Evolutionary conservation across 2,329 filamentous ascomycete species (phyloP).

Genomic region (Emydomyces testavorans): DNA sequence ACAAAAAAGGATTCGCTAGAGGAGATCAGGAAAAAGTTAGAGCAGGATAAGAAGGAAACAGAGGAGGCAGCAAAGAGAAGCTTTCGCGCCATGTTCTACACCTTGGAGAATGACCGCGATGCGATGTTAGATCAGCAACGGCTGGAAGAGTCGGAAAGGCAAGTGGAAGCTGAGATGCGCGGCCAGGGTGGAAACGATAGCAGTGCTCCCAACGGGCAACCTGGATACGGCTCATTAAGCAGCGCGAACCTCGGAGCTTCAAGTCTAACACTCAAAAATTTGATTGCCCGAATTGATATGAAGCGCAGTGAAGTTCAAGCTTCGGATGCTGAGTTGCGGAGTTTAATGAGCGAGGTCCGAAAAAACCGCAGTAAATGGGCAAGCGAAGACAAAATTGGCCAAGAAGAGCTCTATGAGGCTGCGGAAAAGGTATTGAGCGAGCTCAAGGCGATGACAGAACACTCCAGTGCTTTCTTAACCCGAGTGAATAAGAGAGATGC

Average conservation of each 20-base stretch:
- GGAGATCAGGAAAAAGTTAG: slow-evolving; percentile 82
- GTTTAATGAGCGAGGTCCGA: slow-evolving; percentile 89
- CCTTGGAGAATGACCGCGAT: slow-evolving; percentile 84
- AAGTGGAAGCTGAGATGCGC: slow-evolving; percentile 91
- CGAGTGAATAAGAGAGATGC: slow-evolving; percentile 95
- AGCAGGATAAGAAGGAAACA: slow-evolving; percentile 80
- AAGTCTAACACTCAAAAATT: slow-evolving; percentile 88
- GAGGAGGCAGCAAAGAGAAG: slow-evolving; percentile 81
- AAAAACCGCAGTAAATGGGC: slow-evolving; percentile 99
- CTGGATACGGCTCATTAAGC: slow-evolving; percentile 77
- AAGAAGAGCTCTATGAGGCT: slow-evolving; percentile 95
- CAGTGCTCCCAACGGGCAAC: slow-evolving; percentile 42
- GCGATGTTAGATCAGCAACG: slow-evolving; percentile 97
- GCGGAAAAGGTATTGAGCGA: slow-evolving; percentile 94
- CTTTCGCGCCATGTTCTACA: slow-evolving; percentile 91
- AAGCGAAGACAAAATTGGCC: slow-evolving; percentile 90
- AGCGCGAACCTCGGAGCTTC: slow-evolving; percentile 92
- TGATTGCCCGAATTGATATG: slow-evolving; percentile 89
- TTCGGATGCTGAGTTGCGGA: slow-evolving; percentile 82
- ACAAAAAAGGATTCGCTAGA: slow-evolving; percentile 57
- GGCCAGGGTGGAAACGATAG: slow-evolving; percentile 44
- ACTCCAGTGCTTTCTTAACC: slow-evolving; percentile 89
- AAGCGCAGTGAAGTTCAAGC: slow-evolving; percentile 83
- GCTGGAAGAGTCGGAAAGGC: slow-evolving; percentile 89
- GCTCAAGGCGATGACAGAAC: slow-evolving; percentile 92